These are phyloP conservation scores for Collybiopsis confluens DNA, from an alignment of 768 basidiomycete genomes.

Conservation along the genomic window DNA sequence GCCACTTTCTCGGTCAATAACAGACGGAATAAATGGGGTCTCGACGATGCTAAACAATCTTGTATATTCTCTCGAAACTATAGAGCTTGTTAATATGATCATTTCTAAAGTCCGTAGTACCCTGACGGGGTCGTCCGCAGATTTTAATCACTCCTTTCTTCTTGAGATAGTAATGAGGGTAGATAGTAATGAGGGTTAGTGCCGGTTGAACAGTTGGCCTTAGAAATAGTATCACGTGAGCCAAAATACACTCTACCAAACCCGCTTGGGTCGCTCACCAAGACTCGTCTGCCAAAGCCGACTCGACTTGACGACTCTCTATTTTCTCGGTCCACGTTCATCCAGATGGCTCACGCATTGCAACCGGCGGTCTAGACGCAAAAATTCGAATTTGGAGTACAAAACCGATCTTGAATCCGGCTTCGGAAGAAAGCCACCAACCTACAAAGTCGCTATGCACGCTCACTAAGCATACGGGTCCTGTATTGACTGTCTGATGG, in stretches of 20 bases:
- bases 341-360: slow-evolving; percentile 92
- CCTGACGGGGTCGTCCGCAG: too few species aligned
- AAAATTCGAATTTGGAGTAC: slow-evolving; percentile 98
- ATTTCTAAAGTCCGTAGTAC: too few species aligned
- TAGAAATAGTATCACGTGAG: too few species aligned
- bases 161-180: too few species aligned
- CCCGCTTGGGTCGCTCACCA: slow-evolving; percentile 85
- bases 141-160: too few species aligned
- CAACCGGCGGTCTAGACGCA: slow-evolving; percentile 95
- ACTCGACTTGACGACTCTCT: slow-evolving; percentile 68
- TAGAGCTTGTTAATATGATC: too few species aligned
- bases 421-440: slow-evolving; percentile 60
- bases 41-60: too few species aligned
- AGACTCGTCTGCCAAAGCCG: slow-evolving; percentile 59
- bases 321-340: slow-evolving; percentile 95
- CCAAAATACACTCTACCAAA: slow-evolving; percentile 88
- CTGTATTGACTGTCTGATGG: slow-evolving; percentile 90
- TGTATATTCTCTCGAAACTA: too few species aligned
- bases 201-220: too few species aligned
- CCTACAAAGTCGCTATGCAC: slow-evolving; percentile 89
- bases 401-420: slow-evolving; percentile 80
- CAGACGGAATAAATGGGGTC: too few species aligned
- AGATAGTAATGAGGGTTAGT: too few species aligned
- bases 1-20: too few species aligned
- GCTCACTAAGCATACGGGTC: slow-evolving; percentile 89